Percentiles rank a stretch among this genome's conserved stretches.
Conservation (phyloP, 208 protist species). For the Naegleria fowleri region DNA sequence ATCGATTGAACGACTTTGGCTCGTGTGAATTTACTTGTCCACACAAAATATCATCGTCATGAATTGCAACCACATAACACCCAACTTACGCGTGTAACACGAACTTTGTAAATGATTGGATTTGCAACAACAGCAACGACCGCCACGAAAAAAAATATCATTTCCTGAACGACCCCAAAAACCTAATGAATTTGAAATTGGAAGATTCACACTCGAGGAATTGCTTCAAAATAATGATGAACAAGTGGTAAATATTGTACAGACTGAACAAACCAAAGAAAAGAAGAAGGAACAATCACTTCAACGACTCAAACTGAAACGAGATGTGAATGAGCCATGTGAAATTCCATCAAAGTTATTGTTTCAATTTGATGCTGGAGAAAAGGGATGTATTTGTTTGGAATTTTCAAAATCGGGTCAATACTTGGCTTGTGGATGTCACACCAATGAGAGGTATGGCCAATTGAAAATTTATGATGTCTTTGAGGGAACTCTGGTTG, state of each 20-base stretch:
- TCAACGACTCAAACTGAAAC: neutral
- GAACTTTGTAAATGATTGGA: neutral
- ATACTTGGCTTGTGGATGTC: constrained; percentile 23
- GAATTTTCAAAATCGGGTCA: constrained; percentile 7
- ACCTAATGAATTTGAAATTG: constrained; percentile 2
- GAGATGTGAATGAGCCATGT: neutral
- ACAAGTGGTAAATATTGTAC: neutral
- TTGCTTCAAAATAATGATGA: neutral
- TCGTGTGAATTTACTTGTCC: no score
- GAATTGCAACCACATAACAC: no score
- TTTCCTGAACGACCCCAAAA: neutral
- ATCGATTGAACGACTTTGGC: no score
- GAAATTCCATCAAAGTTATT: neutral
- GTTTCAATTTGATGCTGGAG: neutral
- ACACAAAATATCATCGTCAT: no score
- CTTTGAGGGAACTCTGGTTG: neutral
- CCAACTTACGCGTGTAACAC: neutral
- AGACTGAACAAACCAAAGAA: neutral
- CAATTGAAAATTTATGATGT: neutral
- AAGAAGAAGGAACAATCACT: neutral
- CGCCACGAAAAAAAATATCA: neutral
- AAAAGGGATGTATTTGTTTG: constrained; percentile 16
- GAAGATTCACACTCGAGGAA: neutral
- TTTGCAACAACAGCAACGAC: neutral
- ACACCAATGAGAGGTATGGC: neutral